These are phyloP conservation scores for Colletotrichum liaoningense DNA, from an alignment of 2,329 filamentous ascomycete species.

Conservation along the genomic window DNA sequence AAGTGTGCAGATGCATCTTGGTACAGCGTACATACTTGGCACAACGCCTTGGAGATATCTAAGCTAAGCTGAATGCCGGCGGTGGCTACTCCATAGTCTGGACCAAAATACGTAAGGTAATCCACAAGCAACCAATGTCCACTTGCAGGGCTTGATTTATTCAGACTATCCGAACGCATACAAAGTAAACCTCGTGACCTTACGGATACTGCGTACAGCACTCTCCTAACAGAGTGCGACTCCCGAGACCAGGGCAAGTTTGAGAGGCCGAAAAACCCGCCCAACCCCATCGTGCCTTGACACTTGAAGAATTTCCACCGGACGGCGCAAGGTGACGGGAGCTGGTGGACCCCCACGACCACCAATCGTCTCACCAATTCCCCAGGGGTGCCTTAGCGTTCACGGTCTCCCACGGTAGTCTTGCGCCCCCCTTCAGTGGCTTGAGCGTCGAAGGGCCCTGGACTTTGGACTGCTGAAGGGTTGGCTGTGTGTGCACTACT, in stretches of 20 bases:
- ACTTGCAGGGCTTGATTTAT: neutral
- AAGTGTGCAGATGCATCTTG: neutral
- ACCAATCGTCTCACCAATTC: constrained; percentile 13
- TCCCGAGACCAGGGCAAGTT: neutral
- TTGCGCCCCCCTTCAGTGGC: neutral
- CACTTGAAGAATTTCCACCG: constrained; percentile 17
- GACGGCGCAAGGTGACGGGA: constrained; percentile 3
- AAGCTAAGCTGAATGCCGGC: too few relatives aligned
- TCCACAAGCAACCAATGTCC: too few relatives aligned
- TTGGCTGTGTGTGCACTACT: too few relatives aligned
- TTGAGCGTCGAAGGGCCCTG: constrained; percentile 1
- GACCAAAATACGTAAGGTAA: too few relatives aligned
- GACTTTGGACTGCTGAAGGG: too few relatives aligned
- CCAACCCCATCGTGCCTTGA: neutral
- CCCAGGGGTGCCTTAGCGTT: constrained; percentile 5
- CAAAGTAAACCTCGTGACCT: too few relatives aligned
- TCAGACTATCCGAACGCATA: neutral
- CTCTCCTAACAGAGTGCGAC: neutral
- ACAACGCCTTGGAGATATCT: too few relatives aligned
- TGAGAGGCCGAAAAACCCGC: constrained; percentile 2
- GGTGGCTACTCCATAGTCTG: too few relatives aligned
- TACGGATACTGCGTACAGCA: too few relatives aligned
- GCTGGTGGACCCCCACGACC: constrained; percentile 18
- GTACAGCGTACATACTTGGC: neutral
- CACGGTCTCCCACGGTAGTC: neutral